Evolutionary conservation across 1,139 yeast genomes (phyloP), one percentile per base, ranked within the genome.

Genomic region (Meyerozyma guilliermondii): DNA sequence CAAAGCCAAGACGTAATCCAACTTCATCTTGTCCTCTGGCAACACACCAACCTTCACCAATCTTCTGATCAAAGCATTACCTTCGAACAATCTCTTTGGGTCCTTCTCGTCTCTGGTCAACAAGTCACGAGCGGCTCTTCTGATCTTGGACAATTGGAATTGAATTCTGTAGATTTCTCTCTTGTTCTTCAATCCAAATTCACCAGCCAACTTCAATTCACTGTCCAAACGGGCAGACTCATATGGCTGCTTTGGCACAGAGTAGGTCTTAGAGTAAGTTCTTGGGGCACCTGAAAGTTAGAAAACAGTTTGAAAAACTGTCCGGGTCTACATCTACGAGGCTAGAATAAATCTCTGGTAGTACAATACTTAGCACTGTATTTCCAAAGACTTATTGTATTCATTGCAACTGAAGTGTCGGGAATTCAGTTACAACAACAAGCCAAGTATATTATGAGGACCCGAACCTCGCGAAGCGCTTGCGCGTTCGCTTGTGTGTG

Each of bases 81-180:
- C 99, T 80, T 92, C 98, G 82, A 92, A 92, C 69, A 92, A 86
- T 83, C 99, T 91, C 87, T 89, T 92, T 82, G 96, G 97, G 78
- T 92, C 98, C 84, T 92, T 92, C 82, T 92, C 98, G 66, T 92
- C 98, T 82, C 97, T 89, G 80, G 98, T 92, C 78, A 92, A 86
- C 69, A 92, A 83, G 71, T 94, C 98, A 86, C 99, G 96, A 71
- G 99, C 99, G 74, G 98, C 98, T 83, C 98, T 89, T 83, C 99
- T 92, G 74, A 92, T 92, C 86, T 92, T 92, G 59, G 99, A 92
- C 71, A 92, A 88, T 80, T 92, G 97, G 84, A 85, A 88, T 73
- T 89, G 91, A 74, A 91, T 87, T 83, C 97, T 87, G 95, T 91
- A 89, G 76, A 92, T 88, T 80, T 92, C 98, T 75, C 95, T 88